Evolutionary conservation across 495 filamentous ascomycete genomes (phyloP).

Genomic region (Penicillium canariense): DNA sequence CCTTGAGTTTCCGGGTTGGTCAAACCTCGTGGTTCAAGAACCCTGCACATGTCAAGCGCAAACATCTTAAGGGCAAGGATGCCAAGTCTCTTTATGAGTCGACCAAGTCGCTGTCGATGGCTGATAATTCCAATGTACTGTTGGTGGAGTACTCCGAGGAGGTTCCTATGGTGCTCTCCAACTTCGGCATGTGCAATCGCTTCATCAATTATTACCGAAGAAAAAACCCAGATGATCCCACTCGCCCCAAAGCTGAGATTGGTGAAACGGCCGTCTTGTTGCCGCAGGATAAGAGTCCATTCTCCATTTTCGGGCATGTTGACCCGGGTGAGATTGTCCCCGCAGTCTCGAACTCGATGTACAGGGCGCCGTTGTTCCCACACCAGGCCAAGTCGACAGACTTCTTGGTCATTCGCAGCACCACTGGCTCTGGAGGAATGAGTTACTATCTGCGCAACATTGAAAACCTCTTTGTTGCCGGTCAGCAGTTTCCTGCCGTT

Average conservation of each 20-base stretch:
- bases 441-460: conserved; percentile 81
- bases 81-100: conserved; percentile 70
- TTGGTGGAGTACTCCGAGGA: conserved; percentile 96
- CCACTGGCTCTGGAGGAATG: conserved; percentile 68
- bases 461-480: conserved; percentile 84
- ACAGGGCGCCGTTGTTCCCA: conserved; percentile 86
- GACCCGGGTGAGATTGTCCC: conserved; percentile 86
- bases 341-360: conserved; percentile 93
- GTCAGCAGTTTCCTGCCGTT: conserved; percentile 85
- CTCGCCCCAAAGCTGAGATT: conserved; percentile 71
- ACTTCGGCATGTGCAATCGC: conserved; percentile 94
- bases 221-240: conserved; percentile 73
- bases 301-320: conserved; percentile 90
- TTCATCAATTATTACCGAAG: conserved; percentile 96
- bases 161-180: conserved; percentile 83
- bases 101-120: conserved; percentile 74
- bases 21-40: conserved; percentile 55
- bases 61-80: conserved; percentile 72
- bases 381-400: conserved; percentile 76
- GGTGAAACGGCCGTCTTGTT: conserved; percentile 85
- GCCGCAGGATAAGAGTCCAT: conserved; percentile 91
- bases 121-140: conserved; percentile 81
- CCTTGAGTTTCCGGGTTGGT: conserved; percentile 60
- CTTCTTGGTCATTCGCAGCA: conserved; percentile 81
- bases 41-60: conserved; percentile 58